phyloP scores from a whole-genome alignment of 306 rosid genomes.

The Cucumis cinereus region DNA sequence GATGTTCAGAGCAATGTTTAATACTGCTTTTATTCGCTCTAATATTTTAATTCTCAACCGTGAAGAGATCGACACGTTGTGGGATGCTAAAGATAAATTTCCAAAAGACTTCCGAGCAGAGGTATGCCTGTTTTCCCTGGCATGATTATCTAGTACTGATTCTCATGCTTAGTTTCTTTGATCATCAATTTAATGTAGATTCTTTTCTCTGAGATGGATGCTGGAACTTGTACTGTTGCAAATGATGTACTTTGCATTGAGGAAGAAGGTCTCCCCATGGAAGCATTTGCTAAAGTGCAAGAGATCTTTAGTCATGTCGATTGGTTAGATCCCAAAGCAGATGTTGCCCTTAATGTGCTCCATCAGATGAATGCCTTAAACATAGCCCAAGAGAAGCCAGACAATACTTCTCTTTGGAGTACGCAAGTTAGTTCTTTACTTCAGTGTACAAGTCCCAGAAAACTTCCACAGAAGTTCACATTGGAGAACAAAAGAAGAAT shows the following conservation, averaged over 20 bases:
- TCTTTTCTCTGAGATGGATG: slow-evolving; percentile 89
- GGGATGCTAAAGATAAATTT: slow-evolving; percentile 65
- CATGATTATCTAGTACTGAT: slow-evolving; percentile 10
- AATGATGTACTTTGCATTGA: slow-evolving; percentile 50
- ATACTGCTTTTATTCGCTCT: slow-evolving; percentile 91
- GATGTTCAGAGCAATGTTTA: slow-evolving; percentile 84
- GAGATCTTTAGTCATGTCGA: slow-evolving; percentile 80
- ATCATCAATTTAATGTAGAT: slow-evolving; percentile 42
- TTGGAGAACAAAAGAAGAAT: slow-evolving; percentile 16
- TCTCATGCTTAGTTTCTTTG: slow-evolving; percentile 10
- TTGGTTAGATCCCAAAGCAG: slow-evolving; percentile 71
- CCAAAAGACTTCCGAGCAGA: slow-evolving; percentile 82
- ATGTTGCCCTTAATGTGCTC: slow-evolving; percentile 50
- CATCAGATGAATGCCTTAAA: slow-evolving; percentile 48
- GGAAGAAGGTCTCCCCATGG: slow-evolving; percentile 85
- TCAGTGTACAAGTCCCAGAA: slow-evolving; percentile 29
- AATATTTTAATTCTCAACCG: slow-evolving; percentile 77
- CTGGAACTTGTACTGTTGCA: slow-evolving; percentile 38
- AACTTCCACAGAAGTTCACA: slow-evolving; percentile 8
- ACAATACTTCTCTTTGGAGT: slow-evolving; percentile 20
- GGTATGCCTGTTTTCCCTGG: slow-evolving; percentile 34
- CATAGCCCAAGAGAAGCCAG: slow-evolving; percentile 32
- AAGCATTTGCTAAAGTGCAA: slow-evolving; percentile 91
- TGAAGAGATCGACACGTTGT: slow-evolving; percentile 72
- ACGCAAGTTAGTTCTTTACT: slow-evolving; percentile 15